These are phyloP conservation scores for Quercus dentata DNA, from an alignment of 306 rosid species.

Conservation along the genomic window DNA sequence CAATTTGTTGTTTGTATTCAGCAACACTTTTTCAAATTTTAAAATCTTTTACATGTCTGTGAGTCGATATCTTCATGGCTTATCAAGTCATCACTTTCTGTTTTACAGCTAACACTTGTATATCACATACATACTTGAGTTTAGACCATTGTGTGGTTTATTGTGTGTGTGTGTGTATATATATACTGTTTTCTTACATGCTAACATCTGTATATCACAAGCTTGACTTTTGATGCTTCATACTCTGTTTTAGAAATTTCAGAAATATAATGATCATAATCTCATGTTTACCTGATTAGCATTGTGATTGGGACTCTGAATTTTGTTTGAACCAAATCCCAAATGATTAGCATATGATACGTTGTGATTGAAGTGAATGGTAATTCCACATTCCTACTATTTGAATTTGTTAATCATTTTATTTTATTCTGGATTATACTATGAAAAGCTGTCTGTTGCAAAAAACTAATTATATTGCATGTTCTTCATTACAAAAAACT, in stretches of 20 bases:
- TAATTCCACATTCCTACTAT: background rate
- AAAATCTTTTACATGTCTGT: background rate
- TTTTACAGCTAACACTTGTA: background rate
- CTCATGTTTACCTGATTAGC: background rate
- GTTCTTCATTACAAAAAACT: background rate
- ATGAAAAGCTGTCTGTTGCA: background rate
- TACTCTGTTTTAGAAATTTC: background rate
- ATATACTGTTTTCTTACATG: too few relatives aligned
- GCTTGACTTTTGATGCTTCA: background rate
- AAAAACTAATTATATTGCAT: background rate
- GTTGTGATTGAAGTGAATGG: background rate
- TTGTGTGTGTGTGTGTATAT: background rate
- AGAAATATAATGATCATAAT: background rate
- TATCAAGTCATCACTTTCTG: background rate
- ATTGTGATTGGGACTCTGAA: background rate
- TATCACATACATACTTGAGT: background rate
- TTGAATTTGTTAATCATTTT: background rate
- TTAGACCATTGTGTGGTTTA: slow-evolving; percentile 12
- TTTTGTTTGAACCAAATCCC: background rate
- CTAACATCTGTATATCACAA: too few relatives aligned
- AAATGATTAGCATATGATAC: background rate
- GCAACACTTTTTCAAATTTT: background rate
- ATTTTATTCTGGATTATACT: background rate
- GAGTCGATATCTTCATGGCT: background rate
- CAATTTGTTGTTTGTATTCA: background rate